Percentiles rank a stretch among this genome's conserved stretches.
Evolutionary conservation across 2,329 filamentous ascomycete genomes (phyloP).

Genomic region (Fusarium napiforme): DNA sequence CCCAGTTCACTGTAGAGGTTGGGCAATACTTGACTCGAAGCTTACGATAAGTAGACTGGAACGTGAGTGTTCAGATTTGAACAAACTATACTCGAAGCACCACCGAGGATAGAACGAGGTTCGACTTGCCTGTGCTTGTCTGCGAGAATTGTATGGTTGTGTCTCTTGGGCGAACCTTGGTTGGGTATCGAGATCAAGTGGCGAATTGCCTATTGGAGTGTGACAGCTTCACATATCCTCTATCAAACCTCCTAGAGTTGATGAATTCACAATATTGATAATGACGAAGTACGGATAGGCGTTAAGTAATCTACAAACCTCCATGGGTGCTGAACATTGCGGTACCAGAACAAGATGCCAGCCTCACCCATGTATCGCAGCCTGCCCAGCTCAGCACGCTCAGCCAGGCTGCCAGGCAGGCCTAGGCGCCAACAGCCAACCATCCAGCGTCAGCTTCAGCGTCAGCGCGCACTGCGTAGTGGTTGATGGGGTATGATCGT

Average conservation of each 20-base stretch:
- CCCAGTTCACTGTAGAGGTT: constrained; percentile 16
- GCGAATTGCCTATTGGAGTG: not conserved
- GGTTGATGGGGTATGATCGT: constrained; percentile 31
- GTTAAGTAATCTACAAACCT: not conserved
- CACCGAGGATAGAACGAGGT: constrained; percentile 1
- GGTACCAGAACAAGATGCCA: constrained; percentile 11
- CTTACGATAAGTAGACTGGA: constrained; percentile 1
- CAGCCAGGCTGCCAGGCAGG: constrained; percentile 1
- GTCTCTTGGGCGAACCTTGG: not conserved
- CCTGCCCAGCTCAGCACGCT: not conserved
- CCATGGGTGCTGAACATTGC: constrained; percentile 3
- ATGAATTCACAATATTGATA: not conserved
- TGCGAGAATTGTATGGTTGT: not conserved
- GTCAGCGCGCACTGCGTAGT: constrained; percentile 29
- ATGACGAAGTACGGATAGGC: constrained; percentile 5
- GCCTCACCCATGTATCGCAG: constrained; percentile 5
- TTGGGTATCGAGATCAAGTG: not conserved
- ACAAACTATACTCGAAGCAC: constrained; percentile 5
- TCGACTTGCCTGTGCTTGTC: not conserved
- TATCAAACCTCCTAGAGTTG: not conserved
- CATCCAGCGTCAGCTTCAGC: constrained; percentile 37
- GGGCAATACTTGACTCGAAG: constrained; percentile 9
- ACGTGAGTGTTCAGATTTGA: constrained; percentile 1
- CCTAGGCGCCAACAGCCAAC: constrained; percentile 28
- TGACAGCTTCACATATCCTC: not conserved